Evolutionary conservation across 345 rosid species (phyloP), one percentile per base, ranked within the genome.

Genomic region (Eucalyptus marginata): DNA sequence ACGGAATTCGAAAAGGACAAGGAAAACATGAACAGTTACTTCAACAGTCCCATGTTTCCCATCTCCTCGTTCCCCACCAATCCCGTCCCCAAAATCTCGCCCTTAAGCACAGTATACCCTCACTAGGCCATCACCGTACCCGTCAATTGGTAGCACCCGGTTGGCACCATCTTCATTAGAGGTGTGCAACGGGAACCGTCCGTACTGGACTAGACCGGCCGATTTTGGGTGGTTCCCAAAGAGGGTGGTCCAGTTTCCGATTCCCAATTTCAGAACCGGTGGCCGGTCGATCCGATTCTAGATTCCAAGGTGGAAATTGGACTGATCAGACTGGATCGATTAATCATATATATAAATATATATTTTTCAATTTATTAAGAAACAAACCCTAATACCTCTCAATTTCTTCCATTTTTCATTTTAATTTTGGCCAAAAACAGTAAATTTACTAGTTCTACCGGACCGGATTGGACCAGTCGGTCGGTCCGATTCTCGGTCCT

Each of bases 1-100:
- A 88, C 89, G 66, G 91, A 86, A 76, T 93, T 44, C 16, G 44
- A 91, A 89, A 92, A 92, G 88, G 89, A 88, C 89, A 93, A 91
- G 86, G 80, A 87, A 81, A 81, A 80, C 47, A 80, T 87, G 29
- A 87, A 88, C 46, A 92, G 89, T 80, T 87, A 22, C 89, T 33
- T 68, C 81, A 90, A 93, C 87, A 91, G 52, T 94, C 92, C 92
- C 89, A 90, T 92, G 8, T 85, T 90, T 62, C 86, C 93, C 33
- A 90, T 87, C 50, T 79, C 90, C 13, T 10, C 86, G 51, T 51
- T 47, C 43, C 25, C n/a, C 51, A 18, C 31, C 2, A 56, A 86
- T 16, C 76, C n/a, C 88, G 90, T 91, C 25, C 89, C 93, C n/a
- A 91, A 91, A 81, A 66, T 90, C 68, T 93, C 93, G 11, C 64